Percentiles rank a stretch among this genome's conserved stretches.
These are phyloP conservation scores for Protomyces pachydermus DNA, from an alignment of 1,139 yeast genomes.

Conservation along the genomic window DNA sequence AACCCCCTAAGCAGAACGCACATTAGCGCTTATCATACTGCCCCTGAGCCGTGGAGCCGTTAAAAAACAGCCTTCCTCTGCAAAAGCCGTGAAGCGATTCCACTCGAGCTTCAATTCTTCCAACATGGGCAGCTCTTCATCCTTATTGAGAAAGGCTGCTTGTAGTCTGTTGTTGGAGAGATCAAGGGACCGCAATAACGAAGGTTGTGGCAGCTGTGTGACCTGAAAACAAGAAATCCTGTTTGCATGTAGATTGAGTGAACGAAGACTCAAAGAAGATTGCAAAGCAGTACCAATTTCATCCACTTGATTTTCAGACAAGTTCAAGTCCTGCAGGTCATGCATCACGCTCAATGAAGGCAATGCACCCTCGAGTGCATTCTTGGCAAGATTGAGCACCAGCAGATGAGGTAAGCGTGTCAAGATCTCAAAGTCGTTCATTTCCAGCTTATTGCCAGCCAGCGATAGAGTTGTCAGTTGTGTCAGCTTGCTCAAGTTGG, in stretches of 20 bases:
- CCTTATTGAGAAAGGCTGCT: neutral
- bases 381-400: constrained; percentile 14
- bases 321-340: neutral
- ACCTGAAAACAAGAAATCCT: neutral
- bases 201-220: constrained; percentile 2
- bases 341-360: neutral
- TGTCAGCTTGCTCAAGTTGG: neutral
- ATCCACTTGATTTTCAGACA: constrained; percentile 4
- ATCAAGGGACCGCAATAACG: constrained; percentile 1
- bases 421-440: neutral
- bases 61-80: neutral
- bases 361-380: constrained; percentile 4
- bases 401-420: neutral
- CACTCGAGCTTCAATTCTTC: neutral
- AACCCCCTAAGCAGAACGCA: neutral
- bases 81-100: neutral
- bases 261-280: neutral
- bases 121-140: neutral
- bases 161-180: constrained; percentile 1
- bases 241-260: constrained; percentile 10
- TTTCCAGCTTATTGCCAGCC: constrained; percentile 4
- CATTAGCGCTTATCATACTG: neutral
- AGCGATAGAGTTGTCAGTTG: constrained; percentile 3
- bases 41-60: neutral
- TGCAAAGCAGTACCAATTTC: neutral